phyloP scores from a whole-genome alignment of 2,329 filamentous ascomycete species.

The Bimuria novae-zelandiae region DNA sequence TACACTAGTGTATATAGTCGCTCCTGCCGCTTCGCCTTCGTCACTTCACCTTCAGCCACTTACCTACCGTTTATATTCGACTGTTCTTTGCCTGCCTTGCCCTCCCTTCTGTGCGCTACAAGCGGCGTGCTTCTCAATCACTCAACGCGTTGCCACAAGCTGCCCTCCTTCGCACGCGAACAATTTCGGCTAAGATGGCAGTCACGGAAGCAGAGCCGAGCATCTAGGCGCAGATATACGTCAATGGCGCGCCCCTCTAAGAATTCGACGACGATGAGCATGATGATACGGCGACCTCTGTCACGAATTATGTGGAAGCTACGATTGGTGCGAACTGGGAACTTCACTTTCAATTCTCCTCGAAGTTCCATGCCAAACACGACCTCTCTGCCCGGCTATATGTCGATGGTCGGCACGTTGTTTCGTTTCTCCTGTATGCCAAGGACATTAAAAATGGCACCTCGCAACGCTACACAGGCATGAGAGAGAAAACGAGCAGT shows the following conservation, averaged over 20 bases:
- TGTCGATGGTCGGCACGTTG: constrained; percentile 22
- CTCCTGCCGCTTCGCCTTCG: too few relatives aligned
- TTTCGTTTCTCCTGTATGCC: too few relatives aligned
- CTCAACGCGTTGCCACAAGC: too few relatives aligned
- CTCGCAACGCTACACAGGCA: too few relatives aligned
- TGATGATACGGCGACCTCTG: not conserved
- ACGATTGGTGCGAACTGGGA: constrained; percentile 30
- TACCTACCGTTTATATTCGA: too few relatives aligned
- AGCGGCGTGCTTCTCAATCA: too few relatives aligned
- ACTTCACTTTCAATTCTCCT: constrained; percentile 12
- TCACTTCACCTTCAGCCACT: too few relatives aligned
- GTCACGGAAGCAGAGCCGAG: constrained; percentile 15
- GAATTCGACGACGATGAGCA: constrained; percentile 37
- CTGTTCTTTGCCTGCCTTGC: too few relatives aligned
- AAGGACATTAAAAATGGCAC: too few relatives aligned
- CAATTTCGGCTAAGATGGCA: constrained; percentile 31
- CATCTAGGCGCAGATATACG: constrained; percentile 24
- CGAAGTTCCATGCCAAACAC: constrained; percentile 6
- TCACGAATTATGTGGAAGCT: constrained; percentile 41
- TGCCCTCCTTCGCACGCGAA: too few relatives aligned
- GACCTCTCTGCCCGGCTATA: constrained; percentile 13
- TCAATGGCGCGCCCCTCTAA: constrained; percentile 20
- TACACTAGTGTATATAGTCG: too few relatives aligned
- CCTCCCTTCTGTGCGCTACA: too few relatives aligned
- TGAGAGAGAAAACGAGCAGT: not conserved